A percentile compares a stretch with the other conserved stretches of the same genome.
Evolutionary conservation across 2,329 filamentous ascomycete genomes (phyloP).

Genomic region (Fusarium verrucosum): DNA sequence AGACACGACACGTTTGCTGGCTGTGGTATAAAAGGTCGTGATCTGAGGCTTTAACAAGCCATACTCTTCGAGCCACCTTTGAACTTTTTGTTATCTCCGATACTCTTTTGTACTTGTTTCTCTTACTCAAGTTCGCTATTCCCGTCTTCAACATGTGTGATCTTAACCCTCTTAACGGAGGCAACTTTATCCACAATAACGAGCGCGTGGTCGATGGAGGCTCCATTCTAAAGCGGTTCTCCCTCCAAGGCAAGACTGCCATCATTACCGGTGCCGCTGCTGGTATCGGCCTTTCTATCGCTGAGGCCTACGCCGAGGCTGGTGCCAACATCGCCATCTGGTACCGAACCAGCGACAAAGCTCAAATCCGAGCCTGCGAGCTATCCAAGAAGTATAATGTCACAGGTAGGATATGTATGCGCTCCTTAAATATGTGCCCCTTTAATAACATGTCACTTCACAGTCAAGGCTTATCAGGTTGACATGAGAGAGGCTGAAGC

Average conservation of each 20-base stretch:
- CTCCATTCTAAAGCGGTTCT: slow-evolving; percentile 57
- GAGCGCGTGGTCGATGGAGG: slow-evolving; percentile 38
- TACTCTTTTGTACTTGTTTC: not conserved
- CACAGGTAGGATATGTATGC: slow-evolving; percentile 59
- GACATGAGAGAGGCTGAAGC: slow-evolving; percentile 63
- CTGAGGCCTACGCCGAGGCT: slow-evolving; percentile 69
- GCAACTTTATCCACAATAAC: slow-evolving; percentile 42
- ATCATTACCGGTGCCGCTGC: slow-evolving; percentile 71
- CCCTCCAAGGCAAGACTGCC: slow-evolving; percentile 71
- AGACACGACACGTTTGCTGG: too few species aligned
- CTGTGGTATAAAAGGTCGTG: slow-evolving; percentile 11
- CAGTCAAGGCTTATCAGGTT: slow-evolving; percentile 68
- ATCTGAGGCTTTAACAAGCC: slow-evolving; percentile 1
- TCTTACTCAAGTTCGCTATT: not conserved
- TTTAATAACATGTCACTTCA: slow-evolving; percentile 34
- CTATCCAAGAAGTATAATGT: slow-evolving; percentile 71
- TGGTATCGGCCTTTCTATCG: slow-evolving; percentile 71
- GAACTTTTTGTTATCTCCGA: not conserved
- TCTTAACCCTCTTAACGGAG: slow-evolving; percentile 38
- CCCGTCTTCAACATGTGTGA: slow-evolving; percentile 28
- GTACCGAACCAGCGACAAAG: slow-evolving; percentile 72
- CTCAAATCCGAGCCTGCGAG: slow-evolving; percentile 65
- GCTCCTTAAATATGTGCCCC: slow-evolving; percentile 4
- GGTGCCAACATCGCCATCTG: slow-evolving; percentile 74
- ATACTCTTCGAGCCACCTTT: not conserved